Evolutionary conservation across 441 rosid genomes (phyloP), one percentile per base, ranked within the genome.

Genomic region (Omphalea diandra): DNA sequence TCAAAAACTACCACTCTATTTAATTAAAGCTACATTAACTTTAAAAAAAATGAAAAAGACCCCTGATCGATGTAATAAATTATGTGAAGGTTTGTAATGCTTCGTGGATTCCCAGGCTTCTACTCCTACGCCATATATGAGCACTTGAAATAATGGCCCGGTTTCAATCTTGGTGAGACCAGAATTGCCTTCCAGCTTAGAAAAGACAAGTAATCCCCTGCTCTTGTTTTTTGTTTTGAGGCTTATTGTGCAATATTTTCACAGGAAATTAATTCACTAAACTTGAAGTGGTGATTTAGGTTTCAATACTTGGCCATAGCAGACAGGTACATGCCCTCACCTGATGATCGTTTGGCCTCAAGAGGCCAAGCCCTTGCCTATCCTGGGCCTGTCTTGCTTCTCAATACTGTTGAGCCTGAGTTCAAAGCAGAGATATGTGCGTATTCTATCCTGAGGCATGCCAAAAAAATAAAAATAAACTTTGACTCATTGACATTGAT

Each of bases 331-430:
- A 85, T 93, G 98, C 96, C 98, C 0, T 75, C 86, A 17, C 97
- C 96, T 2, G 98, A 93, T 7, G 97, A 93, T 79, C 85, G 93
- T 55, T 33, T 32, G 8, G 82, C 86, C 3, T 78, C 77, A 66
- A 82, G 96, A 82, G 87, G 98, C 67, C 79, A 79, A 69, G 58
- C 87, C 1, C 78, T 93, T 20, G 94, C 91, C 46, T 76, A 59
- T 59, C 98, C 93, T 0, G 98, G 90, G 77, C 97, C 98, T 4
- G 97, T 90, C 63, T 80, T 86, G 59, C 90, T 93, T 47, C 81
- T 85, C 70, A 74, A 88, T 50, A 97, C 98, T 7, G 79, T 89
- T 4, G 94, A 93, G 75, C 81, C 86, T 8, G 89, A 89, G 69
- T 83, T 90, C 72, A 75, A 80, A 69, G 98, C 94, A 67, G 98